phyloP scores from a whole-genome alignment of 176 grass and related monocot genomes.

The Oryza rufipogon region DNA sequence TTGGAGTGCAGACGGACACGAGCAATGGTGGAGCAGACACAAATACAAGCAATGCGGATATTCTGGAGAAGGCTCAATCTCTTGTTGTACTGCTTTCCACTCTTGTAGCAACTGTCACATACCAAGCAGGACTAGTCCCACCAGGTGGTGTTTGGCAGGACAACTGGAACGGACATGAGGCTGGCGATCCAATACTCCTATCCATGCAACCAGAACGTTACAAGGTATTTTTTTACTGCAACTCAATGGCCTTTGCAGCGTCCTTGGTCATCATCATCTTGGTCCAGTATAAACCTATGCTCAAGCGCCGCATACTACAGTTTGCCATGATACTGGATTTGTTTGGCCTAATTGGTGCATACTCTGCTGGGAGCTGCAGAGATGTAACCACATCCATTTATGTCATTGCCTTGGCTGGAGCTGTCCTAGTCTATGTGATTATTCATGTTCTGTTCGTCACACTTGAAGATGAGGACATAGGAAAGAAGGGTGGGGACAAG shows the following conservation, averaged over 20 bases:
- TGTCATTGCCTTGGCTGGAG: constrained; percentile 6
- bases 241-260: constrained; percentile 39
- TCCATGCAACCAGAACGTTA: neutral
- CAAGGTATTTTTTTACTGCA: constrained; percentile 41
- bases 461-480: neutral
- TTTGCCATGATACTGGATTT: constrained; percentile 31
- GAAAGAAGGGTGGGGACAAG: neutral
- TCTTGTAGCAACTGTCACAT: constrained; percentile 38
- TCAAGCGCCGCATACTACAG: neutral
- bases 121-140: constrained; percentile 34
- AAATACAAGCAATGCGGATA: neutral
- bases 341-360: constrained; percentile 47
- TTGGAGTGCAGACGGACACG: too few species aligned
- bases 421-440: constrained; percentile 14
- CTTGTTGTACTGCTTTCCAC: constrained; percentile 33
- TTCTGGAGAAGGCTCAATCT: neutral
- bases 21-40: too few species aligned
- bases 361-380: constrained; percentile 31
- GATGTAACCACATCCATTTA: constrained; percentile 20
- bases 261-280: constrained; percentile 47
- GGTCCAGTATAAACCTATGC: neutral
- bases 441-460: neutral
- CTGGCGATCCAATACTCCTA: constrained; percentile 8
- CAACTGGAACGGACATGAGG: neutral
- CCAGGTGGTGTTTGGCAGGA: constrained; percentile 44